Conservation (phyloP, 257 asterid species). For the Solanum chilense region DNA sequence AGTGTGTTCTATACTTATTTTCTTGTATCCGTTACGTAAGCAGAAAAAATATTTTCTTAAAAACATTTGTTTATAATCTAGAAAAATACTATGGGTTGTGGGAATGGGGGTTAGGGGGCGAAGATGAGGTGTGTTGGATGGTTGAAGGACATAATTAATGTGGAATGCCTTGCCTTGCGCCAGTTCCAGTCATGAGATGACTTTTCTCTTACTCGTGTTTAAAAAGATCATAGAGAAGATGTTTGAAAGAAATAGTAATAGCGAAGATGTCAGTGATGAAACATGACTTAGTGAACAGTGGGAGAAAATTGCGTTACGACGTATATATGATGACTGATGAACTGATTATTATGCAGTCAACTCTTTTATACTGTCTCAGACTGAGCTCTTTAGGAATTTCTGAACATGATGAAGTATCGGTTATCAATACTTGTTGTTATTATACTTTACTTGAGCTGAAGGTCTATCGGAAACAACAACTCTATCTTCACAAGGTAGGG, state of each 20-base stretch:
- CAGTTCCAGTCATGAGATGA: neutral
- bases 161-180: neutral
- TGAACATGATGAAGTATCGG: neutral
- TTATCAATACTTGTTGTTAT: neutral
- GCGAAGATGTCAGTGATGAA: neutral
- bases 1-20: neutral
- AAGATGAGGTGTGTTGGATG: neutral
- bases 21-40: neutral
- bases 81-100: neutral
- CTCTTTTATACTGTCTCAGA: neutral
- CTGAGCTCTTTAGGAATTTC: neutral
- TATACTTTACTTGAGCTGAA: neutral
- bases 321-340: neutral
- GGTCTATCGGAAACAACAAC: neutral
- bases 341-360: neutral
- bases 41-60: neutral
- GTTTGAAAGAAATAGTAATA: neutral
- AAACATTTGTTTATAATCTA: neutral
- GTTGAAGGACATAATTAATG: neutral
- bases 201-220: neutral
- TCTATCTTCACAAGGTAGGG: neutral
- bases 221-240: neutral
- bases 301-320: neutral
- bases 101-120: neutral
- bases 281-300: neutral